phyloP scores from a whole-genome alignment of 2,329 filamentous ascomycete species.

The Juglanconis sp. region DNA sequence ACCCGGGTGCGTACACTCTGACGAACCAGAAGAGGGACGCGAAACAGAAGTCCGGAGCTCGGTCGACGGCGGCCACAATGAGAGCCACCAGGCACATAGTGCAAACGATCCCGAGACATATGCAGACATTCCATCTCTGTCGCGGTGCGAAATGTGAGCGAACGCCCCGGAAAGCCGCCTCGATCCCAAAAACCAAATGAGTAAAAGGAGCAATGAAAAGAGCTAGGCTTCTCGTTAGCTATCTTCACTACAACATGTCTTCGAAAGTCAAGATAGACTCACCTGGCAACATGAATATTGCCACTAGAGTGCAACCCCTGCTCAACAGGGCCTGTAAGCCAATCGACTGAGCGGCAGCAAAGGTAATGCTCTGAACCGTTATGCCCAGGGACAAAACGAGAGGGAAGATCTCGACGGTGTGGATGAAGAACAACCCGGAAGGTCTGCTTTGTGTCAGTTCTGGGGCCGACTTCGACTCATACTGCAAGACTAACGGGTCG shows the following conservation, averaged over 20 bases:
- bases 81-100: conserved; percentile 54
- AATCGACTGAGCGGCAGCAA: conserved; percentile 53
- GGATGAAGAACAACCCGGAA: conserved; percentile 41
- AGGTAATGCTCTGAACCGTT: conserved; percentile 54
- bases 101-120: conserved; percentile 52
- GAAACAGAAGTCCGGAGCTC: conserved; percentile 60
- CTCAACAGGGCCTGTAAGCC: conserved; percentile 51
- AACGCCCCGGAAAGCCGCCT: conserved; percentile 56
- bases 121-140: conserved; percentile 56
- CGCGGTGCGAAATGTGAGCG: conserved; percentile 55
- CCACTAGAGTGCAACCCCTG: conserved; percentile 49
- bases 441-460: conserved; percentile 25
- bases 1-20: conserved; percentile 55
- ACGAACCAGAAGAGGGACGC: conserved; percentile 68
- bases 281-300: conserved; percentile 61
- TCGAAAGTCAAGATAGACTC: conserved; percentile 21
- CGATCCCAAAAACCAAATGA: conserved; percentile 63
- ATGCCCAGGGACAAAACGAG: conserved; percentile 57
- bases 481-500: conserved; percentile 9
- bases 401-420: conserved; percentile 49
- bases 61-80: conserved; percentile 54
- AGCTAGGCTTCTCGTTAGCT: conserved; percentile 40
- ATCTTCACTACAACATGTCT: background rate
- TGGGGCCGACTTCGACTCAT: background rate
- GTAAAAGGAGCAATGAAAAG: conserved; percentile 65